These are phyloP conservation scores for Colletotrichum musicola DNA, from an alignment of 2,329 filamentous ascomycete genomes.

Conservation along the genomic window DNA sequence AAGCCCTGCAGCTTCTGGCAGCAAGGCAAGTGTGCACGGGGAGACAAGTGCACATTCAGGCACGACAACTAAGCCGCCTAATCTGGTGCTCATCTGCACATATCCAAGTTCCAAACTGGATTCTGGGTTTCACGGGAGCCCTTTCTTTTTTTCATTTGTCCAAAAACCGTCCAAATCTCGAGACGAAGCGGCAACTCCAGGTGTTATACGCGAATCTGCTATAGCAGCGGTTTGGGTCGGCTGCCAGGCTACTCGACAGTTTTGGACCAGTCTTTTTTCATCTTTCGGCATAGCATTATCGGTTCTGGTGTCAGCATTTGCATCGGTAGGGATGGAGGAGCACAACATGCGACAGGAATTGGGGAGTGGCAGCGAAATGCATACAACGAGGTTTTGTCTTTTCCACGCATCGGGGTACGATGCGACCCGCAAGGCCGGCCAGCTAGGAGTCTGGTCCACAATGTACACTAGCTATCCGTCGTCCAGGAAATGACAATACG, in stretches of 20 bases:
- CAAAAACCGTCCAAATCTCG: not conserved
- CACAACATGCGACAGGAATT: not conserved
- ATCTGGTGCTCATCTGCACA: conserved; percentile 1
- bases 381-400: not conserved
- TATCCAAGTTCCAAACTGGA: conserved; percentile 13
- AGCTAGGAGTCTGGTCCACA: conserved; percentile 1
- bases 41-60: conserved; percentile 79
- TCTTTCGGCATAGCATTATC: conserved; percentile 34
- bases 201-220: not conserved
- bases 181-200: conserved; percentile 8
- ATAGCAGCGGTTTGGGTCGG: not conserved
- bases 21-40: conserved; percentile 79
- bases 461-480: conserved; percentile 26
- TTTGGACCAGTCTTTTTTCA: not conserved
- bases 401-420: not conserved
- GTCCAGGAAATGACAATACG: conserved; percentile 21
- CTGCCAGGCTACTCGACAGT: not conserved
- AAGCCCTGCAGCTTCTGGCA: conserved; percentile 79
- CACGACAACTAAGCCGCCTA: conserved; percentile 61
- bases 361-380: conserved; percentile 14
- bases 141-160: conserved; percentile 20
- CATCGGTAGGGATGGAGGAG: conserved; percentile 16
- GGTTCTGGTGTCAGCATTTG: conserved; percentile 25
- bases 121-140: not conserved
- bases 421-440: conserved; percentile 1